phyloP scores from a whole-genome alignment of 2,329 filamentous ascomycete genomes.

The Alternaria sp. region DNA sequence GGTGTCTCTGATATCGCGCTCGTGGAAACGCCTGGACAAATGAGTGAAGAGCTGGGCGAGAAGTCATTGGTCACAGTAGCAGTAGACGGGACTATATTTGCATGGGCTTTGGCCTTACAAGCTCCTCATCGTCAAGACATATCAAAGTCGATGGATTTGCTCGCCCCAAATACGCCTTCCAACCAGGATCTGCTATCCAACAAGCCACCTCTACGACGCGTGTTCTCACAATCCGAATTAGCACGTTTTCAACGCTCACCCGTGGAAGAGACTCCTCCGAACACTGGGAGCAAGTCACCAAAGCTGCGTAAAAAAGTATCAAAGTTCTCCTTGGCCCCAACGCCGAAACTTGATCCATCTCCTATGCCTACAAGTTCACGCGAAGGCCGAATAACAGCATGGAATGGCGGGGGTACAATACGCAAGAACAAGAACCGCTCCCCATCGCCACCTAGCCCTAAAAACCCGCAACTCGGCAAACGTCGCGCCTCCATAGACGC shows the following conservation, averaged over 20 bases:
- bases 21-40: slow-evolving; percentile 49
- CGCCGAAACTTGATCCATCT: slow-evolving; percentile 53
- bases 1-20: slow-evolving; percentile 86
- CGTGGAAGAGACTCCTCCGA: slow-evolving; percentile 43
- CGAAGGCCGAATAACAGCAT: slow-evolving; percentile 25
- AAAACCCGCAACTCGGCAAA: slow-evolving; percentile 43
- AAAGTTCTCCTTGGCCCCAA: slow-evolving; percentile 56
- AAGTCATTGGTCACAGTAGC: slow-evolving; percentile 56
- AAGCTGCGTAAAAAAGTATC: slow-evolving; percentile 63
- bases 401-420: slow-evolving; percentile 23
- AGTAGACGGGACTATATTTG: slow-evolving; percentile 58
- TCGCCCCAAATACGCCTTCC: slow-evolving; percentile 39
- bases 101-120: slow-evolving; percentile 51
- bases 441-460: slow-evolving; percentile 51
- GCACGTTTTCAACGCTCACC: slow-evolving; percentile 72
- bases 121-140: slow-evolving; percentile 36
- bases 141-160: slow-evolving; percentile 47
- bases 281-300: slow-evolving; percentile 54
- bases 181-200: slow-evolving; percentile 43
- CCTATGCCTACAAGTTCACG: slow-evolving; percentile 37
- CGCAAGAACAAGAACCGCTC: slow-evolving; percentile 48
- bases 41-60: slow-evolving; percentile 56
- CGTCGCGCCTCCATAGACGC: slow-evolving; percentile 59
- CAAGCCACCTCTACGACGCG: slow-evolving; percentile 78
- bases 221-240: slow-evolving; percentile 86